Evolutionary conservation across 2,329 filamentous ascomycete genomes (phyloP).

Genomic region (Fusarium neocosmosporiellum): DNA sequence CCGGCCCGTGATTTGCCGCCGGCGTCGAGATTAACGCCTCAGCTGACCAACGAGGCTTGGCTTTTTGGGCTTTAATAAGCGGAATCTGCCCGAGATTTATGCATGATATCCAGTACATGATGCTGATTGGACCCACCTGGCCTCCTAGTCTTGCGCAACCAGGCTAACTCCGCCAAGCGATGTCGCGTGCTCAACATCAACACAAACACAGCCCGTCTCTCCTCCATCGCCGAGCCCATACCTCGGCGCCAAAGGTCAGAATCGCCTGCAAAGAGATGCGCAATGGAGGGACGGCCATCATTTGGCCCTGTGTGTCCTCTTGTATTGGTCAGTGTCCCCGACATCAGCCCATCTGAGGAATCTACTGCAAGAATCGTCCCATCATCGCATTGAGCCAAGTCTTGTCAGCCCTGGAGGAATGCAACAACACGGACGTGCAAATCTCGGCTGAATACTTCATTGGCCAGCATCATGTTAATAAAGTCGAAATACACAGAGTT

Average conservation of each 20-base stretch:
- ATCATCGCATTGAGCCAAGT: not conserved
- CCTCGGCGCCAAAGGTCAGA: not conserved
- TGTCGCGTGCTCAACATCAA: not conserved
- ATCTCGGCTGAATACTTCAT: not conserved
- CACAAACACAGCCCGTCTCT: not conserved
- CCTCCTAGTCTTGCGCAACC: not conserved
- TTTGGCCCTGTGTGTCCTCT: not conserved
- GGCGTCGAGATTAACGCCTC: not conserved
- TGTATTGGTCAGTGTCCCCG: not conserved
- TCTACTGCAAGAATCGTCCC: not conserved
- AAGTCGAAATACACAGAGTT: not conserved
- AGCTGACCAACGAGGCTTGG: conserved; percentile 1
- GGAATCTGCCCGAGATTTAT: not conserved
- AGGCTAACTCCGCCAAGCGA: not conserved
- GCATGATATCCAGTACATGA: not conserved
- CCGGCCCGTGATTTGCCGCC: conserved; percentile 3
- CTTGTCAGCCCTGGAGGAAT: not conserved
- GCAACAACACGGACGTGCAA: too few species aligned
- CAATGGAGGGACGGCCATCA: not conserved
- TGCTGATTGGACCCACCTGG: not conserved
- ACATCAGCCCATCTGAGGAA: not conserved
- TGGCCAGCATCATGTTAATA: not conserved
- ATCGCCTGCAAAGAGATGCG: not conserved
- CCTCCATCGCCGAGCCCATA: not conserved
- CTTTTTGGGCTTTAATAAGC: conserved; percentile 2